Evolutionary conservation across 495 filamentous ascomycete species (phyloP).

Genomic region (Daldinia decipiens): DNA sequence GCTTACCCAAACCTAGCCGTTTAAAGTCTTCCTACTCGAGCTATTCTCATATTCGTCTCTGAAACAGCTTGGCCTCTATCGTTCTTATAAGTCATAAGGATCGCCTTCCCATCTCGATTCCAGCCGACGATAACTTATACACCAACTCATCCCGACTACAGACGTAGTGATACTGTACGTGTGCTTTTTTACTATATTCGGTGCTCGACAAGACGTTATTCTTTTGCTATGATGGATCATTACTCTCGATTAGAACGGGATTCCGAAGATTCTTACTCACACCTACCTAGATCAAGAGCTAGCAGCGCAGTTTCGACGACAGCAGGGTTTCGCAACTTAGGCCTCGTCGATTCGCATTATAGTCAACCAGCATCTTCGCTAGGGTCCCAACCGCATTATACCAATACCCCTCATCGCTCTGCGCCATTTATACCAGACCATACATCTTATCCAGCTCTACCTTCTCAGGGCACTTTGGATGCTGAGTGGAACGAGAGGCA

Average conservation of each 20-base stretch:
- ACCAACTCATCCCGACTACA: constrained; percentile 13
- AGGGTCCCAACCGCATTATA: constrained; percentile 44
- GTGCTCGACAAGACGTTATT: constrained; percentile 25
- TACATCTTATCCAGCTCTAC: constrained; percentile 46
- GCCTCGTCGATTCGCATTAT: constrained; percentile 48
- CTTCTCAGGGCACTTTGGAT: constrained; percentile 43
- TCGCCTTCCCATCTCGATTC: constrained; percentile 22
- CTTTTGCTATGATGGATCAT: constrained; percentile 47
- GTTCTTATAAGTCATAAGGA: constrained; percentile 39
- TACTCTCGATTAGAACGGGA: constrained; percentile 44
- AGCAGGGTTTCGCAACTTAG: constrained; percentile 50
- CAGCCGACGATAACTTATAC: constrained; percentile 15
- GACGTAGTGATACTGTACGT: constrained; percentile 37
- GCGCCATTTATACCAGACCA: constrained; percentile 32
- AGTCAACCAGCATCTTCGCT: constrained; percentile 45
- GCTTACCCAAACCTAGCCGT: constrained; percentile 44
- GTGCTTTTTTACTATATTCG: constrained; percentile 26
- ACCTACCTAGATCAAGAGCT: constrained; percentile 55
- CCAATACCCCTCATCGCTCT: constrained; percentile 43
- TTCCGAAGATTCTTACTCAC: constrained; percentile 58
- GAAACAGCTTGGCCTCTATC: constrained; percentile 30
- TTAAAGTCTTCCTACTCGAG: constrained; percentile 30
- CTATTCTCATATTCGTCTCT: constrained; percentile 30
- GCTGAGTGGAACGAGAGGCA: constrained; percentile 48
- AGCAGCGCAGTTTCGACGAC: constrained; percentile 52